These are phyloP conservation scores for Backusella liffmaniae DNA, from an alignment of 192 early-diverging fungal genomes.

Conservation along the genomic window DNA sequence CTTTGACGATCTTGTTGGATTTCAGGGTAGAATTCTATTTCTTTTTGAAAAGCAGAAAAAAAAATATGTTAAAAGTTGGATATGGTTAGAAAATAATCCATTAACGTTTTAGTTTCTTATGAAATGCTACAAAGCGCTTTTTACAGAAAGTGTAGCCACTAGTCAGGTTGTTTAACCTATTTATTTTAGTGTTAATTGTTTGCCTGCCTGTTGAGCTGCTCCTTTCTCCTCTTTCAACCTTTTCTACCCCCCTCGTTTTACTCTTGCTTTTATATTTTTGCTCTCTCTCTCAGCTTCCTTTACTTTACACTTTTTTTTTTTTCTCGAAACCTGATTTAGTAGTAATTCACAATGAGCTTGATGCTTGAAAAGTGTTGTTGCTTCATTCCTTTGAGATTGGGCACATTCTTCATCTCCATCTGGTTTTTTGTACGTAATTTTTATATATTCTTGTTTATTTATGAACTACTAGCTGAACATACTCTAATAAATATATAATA, in stretches of 20 bases:
- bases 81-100: not conserved
- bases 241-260: not conserved
- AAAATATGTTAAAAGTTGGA: not conserved
- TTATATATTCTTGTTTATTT: not conserved
- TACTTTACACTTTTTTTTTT: conserved; percentile 3
- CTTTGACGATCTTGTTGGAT: not conserved
- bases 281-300: not conserved
- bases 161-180: not conserved
- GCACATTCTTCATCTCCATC: conserved; percentile 37
- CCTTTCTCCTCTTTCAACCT: conserved; percentile 7
- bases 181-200: not conserved
- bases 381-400: conserved; percentile 37
- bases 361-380: conserved; percentile 40
- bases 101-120: not conserved
- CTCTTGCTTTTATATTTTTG: not conserved
- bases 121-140: not conserved
- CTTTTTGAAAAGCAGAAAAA: not conserved
- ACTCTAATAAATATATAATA: not conserved
- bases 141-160: not conserved
- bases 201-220: not conserved
- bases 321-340: not conserved
- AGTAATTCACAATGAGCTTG: conserved; percentile 12
- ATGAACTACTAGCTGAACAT: not conserved
- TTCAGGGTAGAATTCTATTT: not conserved
- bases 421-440: conserved; percentile 34